These are phyloP conservation scores for Fagus sylvatica DNA, from an alignment of 306 rosid species.

Conservation along the genomic window DNA sequence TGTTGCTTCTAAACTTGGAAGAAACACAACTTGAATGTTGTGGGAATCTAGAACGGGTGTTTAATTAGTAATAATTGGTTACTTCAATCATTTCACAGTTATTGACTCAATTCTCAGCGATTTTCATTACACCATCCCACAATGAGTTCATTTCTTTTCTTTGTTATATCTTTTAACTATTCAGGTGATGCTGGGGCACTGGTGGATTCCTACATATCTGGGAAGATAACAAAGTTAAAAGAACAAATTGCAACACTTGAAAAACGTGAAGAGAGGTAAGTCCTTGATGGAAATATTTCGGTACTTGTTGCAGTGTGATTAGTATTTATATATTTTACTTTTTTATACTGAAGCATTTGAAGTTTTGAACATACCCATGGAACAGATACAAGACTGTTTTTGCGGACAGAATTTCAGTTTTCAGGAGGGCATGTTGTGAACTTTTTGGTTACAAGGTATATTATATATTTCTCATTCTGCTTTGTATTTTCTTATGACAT, in stretches of 20 bases:
- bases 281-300: conserved; percentile 20
- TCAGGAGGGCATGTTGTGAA: conserved; percentile 97
- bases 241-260: conserved; percentile 95
- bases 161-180: conserved; percentile 27
- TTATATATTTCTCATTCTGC: conserved; percentile 19
- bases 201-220: conserved; percentile 86
- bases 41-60: background rate
- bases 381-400: conserved; percentile 94
- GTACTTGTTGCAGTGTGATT: conserved; percentile 8
- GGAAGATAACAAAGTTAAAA: conserved; percentile 72
- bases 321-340: conserved; percentile 13
- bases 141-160: conserved; percentile 16
- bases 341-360: conserved; percentile 27
- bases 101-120: background rate
- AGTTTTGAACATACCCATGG: conserved; percentile 21
- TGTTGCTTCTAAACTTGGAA: background rate
- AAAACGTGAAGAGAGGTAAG: conserved; percentile 92
- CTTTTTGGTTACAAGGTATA: conserved; percentile 95
- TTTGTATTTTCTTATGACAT: conserved; percentile 1
- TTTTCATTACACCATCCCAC: background rate
- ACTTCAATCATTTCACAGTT: background rate
- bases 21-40: background rate
- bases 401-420: conserved; percentile 93
- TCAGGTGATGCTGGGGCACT: conserved; percentile 81
- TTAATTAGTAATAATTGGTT: background rate